These are phyloP conservation scores for Aspergillus indologenus DNA, from an alignment of 495 filamentous ascomycete species.

Conservation along the genomic window DNA sequence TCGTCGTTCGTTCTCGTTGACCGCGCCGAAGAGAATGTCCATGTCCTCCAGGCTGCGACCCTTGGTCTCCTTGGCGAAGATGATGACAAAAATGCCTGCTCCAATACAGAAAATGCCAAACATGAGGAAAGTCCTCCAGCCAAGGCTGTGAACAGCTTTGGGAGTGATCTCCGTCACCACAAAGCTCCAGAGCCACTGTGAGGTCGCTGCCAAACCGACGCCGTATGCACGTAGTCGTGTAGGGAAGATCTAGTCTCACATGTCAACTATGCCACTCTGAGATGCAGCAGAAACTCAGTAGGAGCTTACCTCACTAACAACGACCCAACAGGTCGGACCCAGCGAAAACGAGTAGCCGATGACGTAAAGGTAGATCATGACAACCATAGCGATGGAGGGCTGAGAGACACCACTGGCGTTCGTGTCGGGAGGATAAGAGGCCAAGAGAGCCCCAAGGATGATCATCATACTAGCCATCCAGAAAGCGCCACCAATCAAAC, in stretches of 20 bases:
- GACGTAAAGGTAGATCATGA: constrained; percentile 56
- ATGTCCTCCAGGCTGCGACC: constrained; percentile 52
- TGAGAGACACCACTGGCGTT: constrained; percentile 45
- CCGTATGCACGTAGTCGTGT: constrained; percentile 68
- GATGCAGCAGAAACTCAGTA: background rate
- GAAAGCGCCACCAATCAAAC: constrained; percentile 70
- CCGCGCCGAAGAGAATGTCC: constrained; percentile 51
- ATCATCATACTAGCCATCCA: constrained; percentile 70
- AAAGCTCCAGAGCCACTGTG: constrained; percentile 47
- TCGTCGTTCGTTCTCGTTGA: constrained; percentile 33
- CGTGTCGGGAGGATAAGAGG: constrained; percentile 60
- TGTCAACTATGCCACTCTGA: background rate
- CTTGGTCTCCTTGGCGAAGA: constrained; percentile 74
- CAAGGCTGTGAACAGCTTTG: constrained; percentile 1
- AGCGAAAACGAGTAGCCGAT: constrained; percentile 42
- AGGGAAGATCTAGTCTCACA: constrained; percentile 53
- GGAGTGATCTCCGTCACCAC: constrained; percentile 36
- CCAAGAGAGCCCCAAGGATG: constrained; percentile 77
- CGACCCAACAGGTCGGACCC: constrained; percentile 51
- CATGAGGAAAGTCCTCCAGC: constrained; percentile 49
- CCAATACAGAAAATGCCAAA: constrained; percentile 58
- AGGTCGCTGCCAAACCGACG: constrained; percentile 63
- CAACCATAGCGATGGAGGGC: constrained; percentile 47
- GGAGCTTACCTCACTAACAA: constrained; percentile 39
- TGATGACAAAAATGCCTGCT: constrained; percentile 67